A percentile compares a stretch with the other conserved stretches of the same genome.
Evolutionary conservation across 805 yeast species (phyloP).

Genomic region (Candida ortonii): DNA sequence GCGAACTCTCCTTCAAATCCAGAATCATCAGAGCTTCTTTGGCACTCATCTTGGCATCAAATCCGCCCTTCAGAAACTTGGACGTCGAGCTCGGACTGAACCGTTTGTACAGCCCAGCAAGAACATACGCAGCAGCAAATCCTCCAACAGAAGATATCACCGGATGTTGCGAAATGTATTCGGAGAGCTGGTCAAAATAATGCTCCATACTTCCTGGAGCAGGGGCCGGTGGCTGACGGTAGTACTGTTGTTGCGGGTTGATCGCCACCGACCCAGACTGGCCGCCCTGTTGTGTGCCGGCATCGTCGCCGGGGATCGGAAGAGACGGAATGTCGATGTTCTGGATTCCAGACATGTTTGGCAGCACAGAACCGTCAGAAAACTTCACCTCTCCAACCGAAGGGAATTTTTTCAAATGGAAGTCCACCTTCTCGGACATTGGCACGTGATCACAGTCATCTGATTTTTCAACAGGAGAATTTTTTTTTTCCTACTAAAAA

Average conservation of each 20-base stretch:
- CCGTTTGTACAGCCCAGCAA: conserved; percentile 65
- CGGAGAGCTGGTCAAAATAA: conserved; percentile 59
- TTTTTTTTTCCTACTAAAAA: too few relatives aligned
- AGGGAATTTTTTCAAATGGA: too few relatives aligned
- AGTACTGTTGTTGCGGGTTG: conserved; percentile 23
- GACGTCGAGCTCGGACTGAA: conserved; percentile 63
- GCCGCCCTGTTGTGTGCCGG: conserved; percentile 13
- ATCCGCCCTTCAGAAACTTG: conserved; percentile 81
- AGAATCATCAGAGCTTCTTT: conserved; percentile 86
- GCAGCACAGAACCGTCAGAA: too few relatives aligned
- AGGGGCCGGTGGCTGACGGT: conserved; percentile 22
- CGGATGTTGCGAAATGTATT: conserved; percentile 74
- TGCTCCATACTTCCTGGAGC: conserved; percentile 48
- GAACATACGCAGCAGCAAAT: conserved; percentile 58
- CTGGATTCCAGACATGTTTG: conserved; percentile 27
- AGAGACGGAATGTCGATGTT: conserved; percentile 54
- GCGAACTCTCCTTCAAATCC: conserved; percentile 64
- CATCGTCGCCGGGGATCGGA: conserved; percentile 53
- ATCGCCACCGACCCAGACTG: conserved; percentile 13
- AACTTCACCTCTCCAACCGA: too few relatives aligned
- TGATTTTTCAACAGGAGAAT: too few relatives aligned
- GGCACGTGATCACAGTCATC: too few relatives aligned
- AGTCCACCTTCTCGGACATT: too few relatives aligned
- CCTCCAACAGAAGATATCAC: conserved; percentile 68
- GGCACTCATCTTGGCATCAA: conserved; percentile 86